A percentile compares a stretch with the other conserved stretches of the same genome.
Conservation (phyloP, 2,329 filamentous ascomycete species). For the Claviceps sp. region DNA sequence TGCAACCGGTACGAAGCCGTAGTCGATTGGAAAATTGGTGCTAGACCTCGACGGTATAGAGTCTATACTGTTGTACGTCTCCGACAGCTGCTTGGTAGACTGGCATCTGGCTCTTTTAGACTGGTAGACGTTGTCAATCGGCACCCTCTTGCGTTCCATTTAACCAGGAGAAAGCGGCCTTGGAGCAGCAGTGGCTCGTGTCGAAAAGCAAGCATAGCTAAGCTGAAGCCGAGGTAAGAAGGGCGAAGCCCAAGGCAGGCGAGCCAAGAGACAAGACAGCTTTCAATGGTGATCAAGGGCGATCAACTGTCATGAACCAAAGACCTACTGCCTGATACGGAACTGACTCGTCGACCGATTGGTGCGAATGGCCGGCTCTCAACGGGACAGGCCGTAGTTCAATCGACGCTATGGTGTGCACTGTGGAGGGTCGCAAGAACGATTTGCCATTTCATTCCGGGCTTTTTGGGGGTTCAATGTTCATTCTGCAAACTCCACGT, state of each 20-base stretch:
- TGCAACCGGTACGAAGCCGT: no score
- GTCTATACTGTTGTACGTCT: slow-evolving; percentile 1
- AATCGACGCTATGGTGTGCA: background rate
- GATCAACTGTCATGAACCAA: background rate
- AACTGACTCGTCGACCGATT: background rate
- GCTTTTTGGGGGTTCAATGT: no score
- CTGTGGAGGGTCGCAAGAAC: background rate
- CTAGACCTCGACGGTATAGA: slow-evolving; percentile 2
- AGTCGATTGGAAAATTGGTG: background rate
- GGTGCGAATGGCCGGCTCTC: background rate
- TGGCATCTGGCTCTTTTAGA: slow-evolving; percentile 2
- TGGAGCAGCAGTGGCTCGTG: background rate
- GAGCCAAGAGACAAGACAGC: background rate
- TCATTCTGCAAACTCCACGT: no score
- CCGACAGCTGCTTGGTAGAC: slow-evolving; percentile 6
- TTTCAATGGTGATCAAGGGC: background rate
- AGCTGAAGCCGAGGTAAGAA: background rate
- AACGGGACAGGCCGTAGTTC: background rate
- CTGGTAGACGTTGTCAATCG: background rate
- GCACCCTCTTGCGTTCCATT: slow-evolving; percentile 6
- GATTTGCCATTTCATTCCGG: no score
- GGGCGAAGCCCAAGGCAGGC: background rate
- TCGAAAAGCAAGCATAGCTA: background rate
- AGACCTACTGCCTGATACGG: background rate
- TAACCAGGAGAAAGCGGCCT: background rate